Evolutionary conservation across 495 filamentous ascomycete species (phyloP).

Genomic region (Clohesyomyces aquaticus): DNA sequence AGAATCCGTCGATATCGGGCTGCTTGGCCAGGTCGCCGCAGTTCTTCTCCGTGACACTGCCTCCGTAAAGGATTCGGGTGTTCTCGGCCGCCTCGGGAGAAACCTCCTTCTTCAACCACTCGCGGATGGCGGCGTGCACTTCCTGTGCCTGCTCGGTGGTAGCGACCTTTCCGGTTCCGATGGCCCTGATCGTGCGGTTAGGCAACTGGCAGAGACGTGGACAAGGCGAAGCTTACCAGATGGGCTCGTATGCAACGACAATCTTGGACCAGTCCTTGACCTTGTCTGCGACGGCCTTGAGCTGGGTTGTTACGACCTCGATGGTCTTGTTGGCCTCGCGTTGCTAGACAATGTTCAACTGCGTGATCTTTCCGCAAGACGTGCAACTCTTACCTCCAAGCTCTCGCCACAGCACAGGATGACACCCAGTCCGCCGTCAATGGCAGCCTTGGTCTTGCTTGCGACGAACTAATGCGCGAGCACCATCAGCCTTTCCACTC

Average conservation of each 20-base stretch:
- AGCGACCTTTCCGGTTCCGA: constrained; percentile 97
- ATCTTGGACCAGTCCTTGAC: constrained; percentile 87
- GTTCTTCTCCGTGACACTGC: constrained; percentile 97
- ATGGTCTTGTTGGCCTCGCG: constrained; percentile 85
- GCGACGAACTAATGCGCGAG: constrained; percentile 66
- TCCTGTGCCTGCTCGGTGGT: constrained; percentile 92
- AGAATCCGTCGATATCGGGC: constrained; percentile 95
- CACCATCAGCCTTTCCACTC: background rate
- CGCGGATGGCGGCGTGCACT: constrained; percentile 88
- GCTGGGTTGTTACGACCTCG: constrained; percentile 73
- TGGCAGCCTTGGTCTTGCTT: constrained; percentile 86
- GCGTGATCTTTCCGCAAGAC: background rate
- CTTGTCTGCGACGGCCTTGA: constrained; percentile 58
- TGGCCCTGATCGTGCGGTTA: constrained; percentile 61
- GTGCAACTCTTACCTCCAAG: constrained; percentile 56
- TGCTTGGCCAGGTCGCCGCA: constrained; percentile 88
- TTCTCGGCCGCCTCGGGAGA: constrained; percentile 70
- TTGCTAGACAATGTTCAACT: constrained; percentile 52
- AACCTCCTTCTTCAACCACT: constrained; percentile 79
- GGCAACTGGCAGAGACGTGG: background rate
- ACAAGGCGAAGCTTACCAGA: constrained; percentile 64
- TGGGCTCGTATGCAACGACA: constrained; percentile 97
- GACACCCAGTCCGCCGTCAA: constrained; percentile 83
- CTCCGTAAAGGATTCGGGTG: constrained; percentile 93
- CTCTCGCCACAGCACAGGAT: constrained; percentile 97